Percentiles rank a stretch among this genome's conserved stretches.
Conservation (phyloP, 1,284 basidiomycete species). For the Apiotrichum sp. region DNA sequence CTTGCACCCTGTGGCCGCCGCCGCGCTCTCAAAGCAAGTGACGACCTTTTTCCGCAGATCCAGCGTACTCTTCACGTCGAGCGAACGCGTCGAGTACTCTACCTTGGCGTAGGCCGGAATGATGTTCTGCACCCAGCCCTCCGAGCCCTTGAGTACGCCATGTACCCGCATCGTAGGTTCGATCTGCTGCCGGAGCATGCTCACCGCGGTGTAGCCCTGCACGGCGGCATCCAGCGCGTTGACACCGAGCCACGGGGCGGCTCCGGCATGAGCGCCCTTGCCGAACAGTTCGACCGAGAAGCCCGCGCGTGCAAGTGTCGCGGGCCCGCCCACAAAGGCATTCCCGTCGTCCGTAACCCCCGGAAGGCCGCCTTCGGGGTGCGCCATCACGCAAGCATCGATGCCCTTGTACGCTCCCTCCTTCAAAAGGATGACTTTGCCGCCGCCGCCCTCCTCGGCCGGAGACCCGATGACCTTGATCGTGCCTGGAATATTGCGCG, state of each 20-base stretch:
- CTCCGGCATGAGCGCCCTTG: conserved; percentile 29
- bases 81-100: conserved; percentile 39
- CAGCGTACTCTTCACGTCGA: conserved; percentile 19
- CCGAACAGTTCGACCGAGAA: conserved; percentile 29
- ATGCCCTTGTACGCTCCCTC: conserved; percentile 62
- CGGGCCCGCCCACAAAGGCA: conserved; percentile 20
- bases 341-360: conserved; percentile 17
- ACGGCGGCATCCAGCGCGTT: conserved; percentile 52
- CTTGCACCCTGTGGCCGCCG: conserved; percentile 25
- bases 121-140: conserved; percentile 33
- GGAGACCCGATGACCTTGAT: conserved; percentile 40
- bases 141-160: conserved; percentile 43
- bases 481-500: conserved; percentile 31
- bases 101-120: conserved; percentile 41
- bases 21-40: conserved; percentile 23
- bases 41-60: conserved; percentile 22
- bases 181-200: conserved; percentile 48
- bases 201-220: conserved; percentile 44
- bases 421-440: conserved; percentile 70
- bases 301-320: conserved; percentile 22
- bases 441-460: conserved; percentile 73
- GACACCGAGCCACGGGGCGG: conserved; percentile 48
- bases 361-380: conserved; percentile 21
- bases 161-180: conserved; percentile 43
- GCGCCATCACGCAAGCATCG: conserved; percentile 29